These are phyloP conservation scores for Alternaria consortialis DNA, from an alignment of 2,329 filamentous ascomycete genomes.

Conservation along the genomic window DNA sequence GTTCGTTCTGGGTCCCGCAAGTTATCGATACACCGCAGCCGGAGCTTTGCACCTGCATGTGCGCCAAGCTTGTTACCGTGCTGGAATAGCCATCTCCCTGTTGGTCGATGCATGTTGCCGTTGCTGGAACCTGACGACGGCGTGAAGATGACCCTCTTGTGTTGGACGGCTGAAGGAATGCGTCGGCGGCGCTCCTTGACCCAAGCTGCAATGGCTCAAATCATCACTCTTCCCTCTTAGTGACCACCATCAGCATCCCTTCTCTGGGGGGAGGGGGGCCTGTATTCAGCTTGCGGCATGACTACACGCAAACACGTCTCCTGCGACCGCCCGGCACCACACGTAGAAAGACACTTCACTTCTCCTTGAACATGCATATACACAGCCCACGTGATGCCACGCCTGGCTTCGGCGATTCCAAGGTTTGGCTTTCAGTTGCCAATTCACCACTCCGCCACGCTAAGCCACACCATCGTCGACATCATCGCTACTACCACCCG, in stretches of 20 bases:
- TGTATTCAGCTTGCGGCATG: conserved; percentile 4
- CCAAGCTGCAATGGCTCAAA: conserved; percentile 1
- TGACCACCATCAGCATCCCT: neutral
- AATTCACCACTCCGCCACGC: conserved; percentile 9
- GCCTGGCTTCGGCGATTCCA: neutral
- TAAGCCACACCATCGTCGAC: conserved; percentile 13
- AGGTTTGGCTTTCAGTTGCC: conserved; percentile 5
- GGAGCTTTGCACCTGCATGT: conserved; percentile 10
- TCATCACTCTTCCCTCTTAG: neutral
- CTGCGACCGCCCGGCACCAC: conserved; percentile 4
- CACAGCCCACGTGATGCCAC: conserved; percentile 20
- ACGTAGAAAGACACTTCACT: neutral
- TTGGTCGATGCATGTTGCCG: conserved; percentile 7
- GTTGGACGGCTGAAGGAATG: neutral
- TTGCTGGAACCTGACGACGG: conserved; percentile 1
- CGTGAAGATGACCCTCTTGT: conserved; percentile 1
- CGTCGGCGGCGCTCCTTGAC: conserved; percentile 3
- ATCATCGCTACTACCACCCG: conserved; percentile 13
- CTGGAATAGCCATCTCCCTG: conserved; percentile 5
- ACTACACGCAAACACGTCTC: conserved; percentile 13
- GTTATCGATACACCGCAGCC: conserved; percentile 17
- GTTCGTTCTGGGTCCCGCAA: conserved; percentile 6
- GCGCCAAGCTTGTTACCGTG: conserved; percentile 10
- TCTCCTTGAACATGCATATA: conserved; percentile 14
- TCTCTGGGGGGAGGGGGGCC: neutral